A percentile compares a stretch with the other conserved stretches of the same genome.
Evolutionary conservation across 139 green algal species (phyloP).

Genomic region (Tetradesmus obliquus): DNA sequence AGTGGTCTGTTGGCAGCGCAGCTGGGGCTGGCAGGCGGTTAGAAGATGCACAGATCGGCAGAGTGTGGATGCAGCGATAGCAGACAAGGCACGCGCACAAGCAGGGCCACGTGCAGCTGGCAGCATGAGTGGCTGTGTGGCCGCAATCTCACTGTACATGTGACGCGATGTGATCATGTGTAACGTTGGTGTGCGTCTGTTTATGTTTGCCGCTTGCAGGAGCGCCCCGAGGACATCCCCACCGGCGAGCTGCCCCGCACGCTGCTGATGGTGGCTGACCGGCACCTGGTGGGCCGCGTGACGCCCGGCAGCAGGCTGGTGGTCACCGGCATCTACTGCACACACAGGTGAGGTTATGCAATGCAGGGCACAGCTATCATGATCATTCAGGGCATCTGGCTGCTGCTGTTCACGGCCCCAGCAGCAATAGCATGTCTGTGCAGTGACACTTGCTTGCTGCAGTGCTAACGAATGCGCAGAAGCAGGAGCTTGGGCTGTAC

Average conservation of each 20-base stretch:
- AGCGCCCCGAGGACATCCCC: slow-evolving; percentile 49
- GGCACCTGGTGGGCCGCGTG: slow-evolving; percentile 82
- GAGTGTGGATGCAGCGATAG: no score
- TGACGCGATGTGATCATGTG: no score
- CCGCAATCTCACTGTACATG: no score
- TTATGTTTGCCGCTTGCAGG: background rate
- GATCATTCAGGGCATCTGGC: background rate
- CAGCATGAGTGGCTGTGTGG: no score
- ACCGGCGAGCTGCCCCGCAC: slow-evolving; percentile 92
- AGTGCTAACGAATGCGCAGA: no score
- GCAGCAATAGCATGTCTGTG: background rate
- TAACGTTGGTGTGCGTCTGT: no score
- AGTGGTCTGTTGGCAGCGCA: background rate
- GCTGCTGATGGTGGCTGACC: slow-evolving; percentile 90
- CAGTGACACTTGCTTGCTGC: no score
- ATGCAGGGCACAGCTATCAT: background rate
- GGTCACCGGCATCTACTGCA: slow-evolving; percentile 94
- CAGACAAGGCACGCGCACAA: no score
- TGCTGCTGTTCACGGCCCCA: background rate
- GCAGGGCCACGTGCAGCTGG: no score
- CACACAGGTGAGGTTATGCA: slow-evolving; percentile 78
- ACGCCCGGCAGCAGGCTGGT: slow-evolving; percentile 93
- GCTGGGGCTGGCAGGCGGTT: background rate
- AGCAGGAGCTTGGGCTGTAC: background rate
- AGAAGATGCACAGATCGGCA: background rate